phyloP scores from a whole-genome alignment of 1,139 yeast species.

The Diutina catenulata region DNA sequence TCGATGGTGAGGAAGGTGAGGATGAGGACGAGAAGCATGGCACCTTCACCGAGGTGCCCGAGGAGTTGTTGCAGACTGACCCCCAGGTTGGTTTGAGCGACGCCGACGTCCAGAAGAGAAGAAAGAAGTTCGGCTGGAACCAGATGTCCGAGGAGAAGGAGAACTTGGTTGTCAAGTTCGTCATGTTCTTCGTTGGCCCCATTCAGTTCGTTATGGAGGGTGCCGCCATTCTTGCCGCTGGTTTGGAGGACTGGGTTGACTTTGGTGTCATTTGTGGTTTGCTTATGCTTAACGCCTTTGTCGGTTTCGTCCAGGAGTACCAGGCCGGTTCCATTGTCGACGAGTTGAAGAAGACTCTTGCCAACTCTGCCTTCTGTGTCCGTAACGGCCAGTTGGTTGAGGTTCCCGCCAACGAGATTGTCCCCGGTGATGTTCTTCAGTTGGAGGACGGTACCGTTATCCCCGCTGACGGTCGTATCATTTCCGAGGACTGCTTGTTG shows the following conservation, averaged over 20 bases:
- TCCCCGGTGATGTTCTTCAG: conserved; percentile 88
- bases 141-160: conserved; percentile 93
- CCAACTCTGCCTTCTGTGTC: conserved; percentile 77
- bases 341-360: conserved; percentile 85
- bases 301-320: conserved; percentile 96
- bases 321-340: conserved; percentile 97
- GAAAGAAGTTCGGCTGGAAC: conserved; percentile 89
- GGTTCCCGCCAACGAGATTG: conserved; percentile 71
- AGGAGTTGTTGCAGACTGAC: conserved; percentile 80
- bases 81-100: conserved; percentile 68
- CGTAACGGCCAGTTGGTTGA: conserved; percentile 75
- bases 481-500: conserved; percentile 77
- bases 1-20: conserved; percentile 29
- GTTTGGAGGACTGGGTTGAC: conserved; percentile 98
- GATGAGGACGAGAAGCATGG: conserved; percentile 40
- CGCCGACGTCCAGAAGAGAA: conserved; percentile 76
- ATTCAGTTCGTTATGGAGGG: conserved; percentile 99
- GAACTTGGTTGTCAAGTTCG: conserved; percentile 70
- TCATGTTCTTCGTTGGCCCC: conserved; percentile 94
- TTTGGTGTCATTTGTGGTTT: conserved; percentile 95
- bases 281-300: conserved; percentile 78
- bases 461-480: conserved; percentile 92
- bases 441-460: conserved; percentile 92
- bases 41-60: conserved; percentile 67
- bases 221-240: conserved; percentile 95